Percentiles rank a stretch among this genome's conserved stretches.
phyloP scores from a whole-genome alignment of 106 monocot species.

The Acorus gramineus region DNA sequence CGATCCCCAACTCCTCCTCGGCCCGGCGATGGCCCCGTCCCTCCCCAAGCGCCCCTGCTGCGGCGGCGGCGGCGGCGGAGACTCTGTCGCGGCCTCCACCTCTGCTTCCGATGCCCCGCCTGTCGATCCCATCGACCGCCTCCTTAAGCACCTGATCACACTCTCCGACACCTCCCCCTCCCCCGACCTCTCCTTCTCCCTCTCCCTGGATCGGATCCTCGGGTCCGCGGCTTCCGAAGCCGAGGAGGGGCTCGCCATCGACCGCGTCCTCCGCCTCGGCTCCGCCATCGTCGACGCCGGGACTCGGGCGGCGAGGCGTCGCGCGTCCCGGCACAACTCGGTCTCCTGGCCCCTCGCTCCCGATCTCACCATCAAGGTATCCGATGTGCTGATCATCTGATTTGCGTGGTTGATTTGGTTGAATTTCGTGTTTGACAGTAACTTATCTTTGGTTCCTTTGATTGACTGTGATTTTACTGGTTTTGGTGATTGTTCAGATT shows the following conservation, averaged over 20 bases:
- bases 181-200: conserved; percentile 34
- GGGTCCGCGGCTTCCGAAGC: conserved; percentile 15
- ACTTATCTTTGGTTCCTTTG: too few species aligned
- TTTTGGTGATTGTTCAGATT: too few species aligned
- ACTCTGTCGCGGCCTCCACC: not conserved
- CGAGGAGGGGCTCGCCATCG: conserved; percentile 29
- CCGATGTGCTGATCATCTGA: too few species aligned
- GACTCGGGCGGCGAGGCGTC: conserved; percentile 23
- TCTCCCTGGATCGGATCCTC: conserved; percentile 38
- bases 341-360: conserved; percentile 39
- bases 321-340: conserved; percentile 33
- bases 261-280: conserved; percentile 20
- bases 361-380: conserved; percentile 56
- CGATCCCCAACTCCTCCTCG: not conserved
- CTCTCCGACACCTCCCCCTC: conserved; percentile 16
- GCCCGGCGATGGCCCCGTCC: not conserved
- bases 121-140: conserved; percentile 17
- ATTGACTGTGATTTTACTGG: too few species aligned
- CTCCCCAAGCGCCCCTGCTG: conserved; percentile 13
- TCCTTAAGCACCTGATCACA: conserved; percentile 23
- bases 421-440: too few species aligned
- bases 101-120: not conserved
- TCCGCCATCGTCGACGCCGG: conserved; percentile 39
- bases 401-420: too few species aligned
- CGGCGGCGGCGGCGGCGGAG: not conserved